Evolutionary conservation across 441 rosid genomes (phyloP), one percentile per base, ranked within the genome.

Genomic region (Lepidium campestre): DNA sequence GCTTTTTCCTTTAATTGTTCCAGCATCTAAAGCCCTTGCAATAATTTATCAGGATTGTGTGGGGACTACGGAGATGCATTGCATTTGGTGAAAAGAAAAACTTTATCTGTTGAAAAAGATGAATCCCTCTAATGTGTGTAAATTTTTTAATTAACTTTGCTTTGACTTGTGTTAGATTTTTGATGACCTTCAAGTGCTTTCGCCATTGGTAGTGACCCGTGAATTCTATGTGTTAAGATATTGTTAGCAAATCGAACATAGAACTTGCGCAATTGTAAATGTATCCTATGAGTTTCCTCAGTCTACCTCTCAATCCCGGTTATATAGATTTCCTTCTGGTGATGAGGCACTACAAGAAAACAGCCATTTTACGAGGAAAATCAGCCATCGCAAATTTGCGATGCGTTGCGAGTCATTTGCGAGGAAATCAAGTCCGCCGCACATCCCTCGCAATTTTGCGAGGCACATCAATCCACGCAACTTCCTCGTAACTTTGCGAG

Each of bases 181-280:
- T 48, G 97, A 86, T 78, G 98, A 94, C 75, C 57, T 94, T 79
- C 97, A 91, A 74, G 81, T 94, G 72, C 96, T 89, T 46, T 94
- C 99, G 1, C 99, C 98, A 0, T 31, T 88, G 25, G 80, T 89
- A 46, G 78, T 87, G 5, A 82, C 98, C 6, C 84, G 99, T 13
- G 98, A 94, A 64, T 91, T 80, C 73, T 85, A 78, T 64, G 73
- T 88, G 52, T 87, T 91, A 47, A 92, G 98, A 7, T 88, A 76
- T 32, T 88, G 98, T 74, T 97, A 85, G 70, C 92, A 88, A 78
- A 82, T 94, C 18, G 96, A 91, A 76, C 89, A 81, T 79, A 96
- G 99, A 64, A 56, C 79, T 73, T 94, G 97, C 98, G 89, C 89
- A 1, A 79, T 91, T 45, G 94, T 78, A 14, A 87, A 88, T 65